Base-by-base conservation (phyloP, 345 rosid genomes). In the Citrus sp. region DNA sequence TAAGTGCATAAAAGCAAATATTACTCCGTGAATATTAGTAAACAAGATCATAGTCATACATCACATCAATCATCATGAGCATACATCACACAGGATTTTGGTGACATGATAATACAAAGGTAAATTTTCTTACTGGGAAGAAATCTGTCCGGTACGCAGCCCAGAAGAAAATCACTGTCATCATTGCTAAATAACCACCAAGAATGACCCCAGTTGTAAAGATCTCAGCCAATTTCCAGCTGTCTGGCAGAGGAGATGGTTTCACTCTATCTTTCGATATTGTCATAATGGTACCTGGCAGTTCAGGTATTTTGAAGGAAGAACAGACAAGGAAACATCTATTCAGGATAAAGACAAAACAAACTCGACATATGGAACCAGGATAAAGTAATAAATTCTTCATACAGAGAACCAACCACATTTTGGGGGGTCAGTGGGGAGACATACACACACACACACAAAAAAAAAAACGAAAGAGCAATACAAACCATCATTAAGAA, bases 131-230 rank as follows among this genome's bases (percentile, higher is more conserved):
- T 83, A 88, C 90, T 2, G 88, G 86, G 70, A 90, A 90, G 85
- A 90, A 88, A 72, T 88, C 46, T 2, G 93, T 90, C 78, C 49
- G 81, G 80, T 87, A 85, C 32, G 90, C 90, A 27, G 89, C 93
- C 93, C 93, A 90, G 73, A 90, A 86, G 85, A 88, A 90, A 65
- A 90, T 90, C 71, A 88, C 93, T 5, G 93, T 88, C 93, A 90
- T 90, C 90, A 88, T 84, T 34, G 89, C 93, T 78, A 88, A 72
- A 86, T 88, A 90, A 62, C 90, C 89, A 27, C 91, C 90, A 13
- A 90, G 90, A 75, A 90, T 77, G 27, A 90, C 65, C 37, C 93
- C 93, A 8, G 93, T 90, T 5, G 90, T 49, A 70, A 90, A 90
- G 67, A 90, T 88, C 73, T 90, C 91, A 1, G 89, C 84, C 73